A percentile compares a stretch with the other conserved stretches of the same genome.
Conservation (phyloP, 352 stramenopile genomes). For the Pythium chondricola region DNA sequence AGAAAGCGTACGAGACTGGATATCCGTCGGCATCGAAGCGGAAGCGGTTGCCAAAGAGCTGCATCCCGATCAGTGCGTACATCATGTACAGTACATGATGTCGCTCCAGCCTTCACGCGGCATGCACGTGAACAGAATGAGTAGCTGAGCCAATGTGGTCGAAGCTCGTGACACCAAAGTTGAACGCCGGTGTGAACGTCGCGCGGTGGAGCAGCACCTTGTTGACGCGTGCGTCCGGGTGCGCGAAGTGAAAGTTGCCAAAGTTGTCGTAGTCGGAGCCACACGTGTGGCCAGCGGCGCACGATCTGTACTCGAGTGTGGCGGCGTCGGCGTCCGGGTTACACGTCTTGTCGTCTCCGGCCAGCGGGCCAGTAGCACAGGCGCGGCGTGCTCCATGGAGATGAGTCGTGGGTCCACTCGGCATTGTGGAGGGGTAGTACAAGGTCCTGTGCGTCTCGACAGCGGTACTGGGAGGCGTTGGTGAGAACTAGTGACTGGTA, state of each 20-base stretch:
- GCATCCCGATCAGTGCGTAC: conserved; percentile 74
- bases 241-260: conserved; percentile 62
- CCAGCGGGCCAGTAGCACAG: conserved; percentile 90
- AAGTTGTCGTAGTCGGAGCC: conserved; percentile 57
- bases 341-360: conserved; percentile 51
- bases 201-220: conserved; percentile 28
- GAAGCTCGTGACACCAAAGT: conserved; percentile 85
- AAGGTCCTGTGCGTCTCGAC: conserved; percentile 24
- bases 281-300: conserved; percentile 30
- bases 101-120: conserved; percentile 87
- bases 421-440: conserved; percentile 24
- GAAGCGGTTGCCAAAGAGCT: conserved; percentile 82
- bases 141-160: conserved; percentile 79
- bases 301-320: conserved; percentile 31
- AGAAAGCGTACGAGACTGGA: conserved; percentile 28
- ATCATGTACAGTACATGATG: conserved; percentile 63
- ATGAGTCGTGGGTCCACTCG: conserved; percentile 39
- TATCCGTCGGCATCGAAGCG: conserved; percentile 20
- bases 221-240: conserved; percentile 29
- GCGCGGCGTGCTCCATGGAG: conserved; percentile 45
- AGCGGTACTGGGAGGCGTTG: conserved; percentile 31
- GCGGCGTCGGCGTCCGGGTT: conserved; percentile 23
- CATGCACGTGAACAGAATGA: conserved; percentile 88
- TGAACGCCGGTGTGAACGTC: conserved; percentile 68
- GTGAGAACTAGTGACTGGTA: conserved; percentile 29